Conservation (phyloP, 228 moss, liverwort and hornwort genomes). For the Sphagnum magellanicum region DNA sequence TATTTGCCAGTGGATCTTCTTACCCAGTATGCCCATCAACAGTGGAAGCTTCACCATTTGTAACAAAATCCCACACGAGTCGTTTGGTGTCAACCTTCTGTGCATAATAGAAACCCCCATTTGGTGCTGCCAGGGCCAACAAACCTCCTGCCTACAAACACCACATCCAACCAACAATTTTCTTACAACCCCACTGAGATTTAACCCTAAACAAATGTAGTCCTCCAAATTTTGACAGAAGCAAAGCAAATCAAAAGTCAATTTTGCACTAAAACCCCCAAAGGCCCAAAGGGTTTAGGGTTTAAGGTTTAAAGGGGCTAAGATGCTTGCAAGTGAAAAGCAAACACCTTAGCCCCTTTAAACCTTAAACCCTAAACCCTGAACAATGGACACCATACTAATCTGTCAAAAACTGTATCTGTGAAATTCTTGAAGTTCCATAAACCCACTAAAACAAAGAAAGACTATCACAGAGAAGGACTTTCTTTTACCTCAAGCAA, state of each 20-base stretch:
- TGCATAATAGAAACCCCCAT: background rate
- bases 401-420: no score
- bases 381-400: no score
- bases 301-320: background rate
- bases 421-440: no score
- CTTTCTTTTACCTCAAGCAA: background rate
- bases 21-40: background rate
- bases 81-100: background rate
- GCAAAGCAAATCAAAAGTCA: background rate
- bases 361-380: no score
- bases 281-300: background rate
- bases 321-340: background rate
- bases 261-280: background rate
- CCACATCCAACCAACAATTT: background rate
- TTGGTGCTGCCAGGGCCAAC: constrained; percentile 2
- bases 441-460: no score
- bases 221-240: background rate
- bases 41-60: constrained; percentile 3
- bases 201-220: background rate
- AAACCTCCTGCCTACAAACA: background rate
- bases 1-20: no score
- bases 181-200: background rate
- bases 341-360: no score
- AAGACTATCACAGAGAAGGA: no score
- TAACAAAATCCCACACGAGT: constrained; percentile 1